Percentiles rank a stretch among this genome's conserved stretches.
Conservation (phyloP, 1,139 yeast species). For the Protomyces lactucae-debilis region DNA sequence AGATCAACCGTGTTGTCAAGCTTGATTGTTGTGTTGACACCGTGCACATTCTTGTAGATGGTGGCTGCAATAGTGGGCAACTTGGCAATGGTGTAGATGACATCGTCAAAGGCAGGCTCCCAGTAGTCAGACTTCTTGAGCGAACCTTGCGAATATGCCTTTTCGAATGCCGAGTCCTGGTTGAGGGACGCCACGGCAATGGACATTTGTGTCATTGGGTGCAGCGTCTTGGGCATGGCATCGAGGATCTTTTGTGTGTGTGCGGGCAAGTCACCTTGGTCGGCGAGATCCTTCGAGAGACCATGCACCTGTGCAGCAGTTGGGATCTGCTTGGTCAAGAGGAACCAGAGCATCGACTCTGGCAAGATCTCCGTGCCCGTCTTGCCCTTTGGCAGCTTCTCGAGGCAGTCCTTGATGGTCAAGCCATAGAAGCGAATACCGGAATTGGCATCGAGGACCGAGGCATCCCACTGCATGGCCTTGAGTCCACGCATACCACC, state of each 20-base stretch:
- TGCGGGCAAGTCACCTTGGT: constrained; percentile 74
- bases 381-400: constrained; percentile 44
- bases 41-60: constrained; percentile 62
- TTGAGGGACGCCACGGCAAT: constrained; percentile 89
- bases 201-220: constrained; percentile 97
- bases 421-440: constrained; percentile 55
- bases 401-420: constrained; percentile 52
- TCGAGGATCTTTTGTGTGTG: constrained; percentile 79
- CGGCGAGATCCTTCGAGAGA: constrained; percentile 76
- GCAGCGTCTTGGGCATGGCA: constrained; percentile 77
- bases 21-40: constrained; percentile 53
- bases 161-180: constrained; percentile 83
- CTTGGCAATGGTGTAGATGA: constrained; percentile 60
- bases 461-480: constrained; percentile 53
- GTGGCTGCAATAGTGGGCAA: constrained; percentile 62
- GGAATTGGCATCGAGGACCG: constrained; percentile 49
- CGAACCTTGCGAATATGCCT: constrained; percentile 81
- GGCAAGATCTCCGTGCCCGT: constrained; percentile 48
- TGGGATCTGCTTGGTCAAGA: constrained; percentile 65
- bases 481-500: constrained; percentile 57
- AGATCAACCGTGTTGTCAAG: constrained; percentile 62
- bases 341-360: constrained; percentile 86
- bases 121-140: constrained; percentile 48
- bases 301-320: constrained; percentile 68
- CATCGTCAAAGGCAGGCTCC: constrained; percentile 64